Percentiles rank a stretch among this genome's conserved stretches.
These are phyloP conservation scores for Stropharia rugosoannulata DNA, from an alignment of 768 basidiomycete species.

Conservation along the genomic window DNA sequence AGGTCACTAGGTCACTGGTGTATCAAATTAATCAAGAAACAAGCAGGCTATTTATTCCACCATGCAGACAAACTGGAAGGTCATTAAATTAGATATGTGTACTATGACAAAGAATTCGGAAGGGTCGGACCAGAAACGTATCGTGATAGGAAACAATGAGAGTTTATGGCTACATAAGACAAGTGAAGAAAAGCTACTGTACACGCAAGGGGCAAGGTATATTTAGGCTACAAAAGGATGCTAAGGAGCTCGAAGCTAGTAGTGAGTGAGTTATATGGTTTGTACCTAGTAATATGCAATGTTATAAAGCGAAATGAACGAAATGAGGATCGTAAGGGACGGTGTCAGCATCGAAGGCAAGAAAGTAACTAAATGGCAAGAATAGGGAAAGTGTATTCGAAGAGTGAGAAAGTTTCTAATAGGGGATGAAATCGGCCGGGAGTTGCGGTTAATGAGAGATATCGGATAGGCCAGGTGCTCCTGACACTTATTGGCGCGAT, in stretches of 20 bases:
- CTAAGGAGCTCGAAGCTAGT: neutral
- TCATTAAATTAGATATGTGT: neutral
- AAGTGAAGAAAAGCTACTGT: conserved; percentile 1
- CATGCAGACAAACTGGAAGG: neutral
- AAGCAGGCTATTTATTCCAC: too few relatives aligned
- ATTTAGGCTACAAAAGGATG: conserved; percentile 7
- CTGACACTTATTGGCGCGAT: neutral
- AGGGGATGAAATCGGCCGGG: conserved; percentile 4
- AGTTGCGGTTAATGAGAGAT: neutral
- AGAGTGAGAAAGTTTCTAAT: neutral
- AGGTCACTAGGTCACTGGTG: too few relatives aligned
- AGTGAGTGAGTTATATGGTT: neutral
- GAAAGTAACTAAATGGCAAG: neutral
- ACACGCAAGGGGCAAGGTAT: conserved; percentile 4
- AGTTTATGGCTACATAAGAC: conserved; percentile 8
- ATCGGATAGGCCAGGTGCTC: neutral
- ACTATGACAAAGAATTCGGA: conserved; percentile 7
- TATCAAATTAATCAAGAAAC: too few relatives aligned
- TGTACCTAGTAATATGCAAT: neutral
- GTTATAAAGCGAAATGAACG: neutral
- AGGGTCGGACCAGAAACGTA: neutral
- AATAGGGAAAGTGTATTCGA: neutral
- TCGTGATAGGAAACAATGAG: neutral
- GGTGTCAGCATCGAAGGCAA: neutral
- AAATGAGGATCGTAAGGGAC: neutral